Evolutionary conservation across 2,329 filamentous ascomycete species (phyloP), one percentile per base, ranked within the genome.

Genomic region (Calonectria hawksworthii): DNA sequence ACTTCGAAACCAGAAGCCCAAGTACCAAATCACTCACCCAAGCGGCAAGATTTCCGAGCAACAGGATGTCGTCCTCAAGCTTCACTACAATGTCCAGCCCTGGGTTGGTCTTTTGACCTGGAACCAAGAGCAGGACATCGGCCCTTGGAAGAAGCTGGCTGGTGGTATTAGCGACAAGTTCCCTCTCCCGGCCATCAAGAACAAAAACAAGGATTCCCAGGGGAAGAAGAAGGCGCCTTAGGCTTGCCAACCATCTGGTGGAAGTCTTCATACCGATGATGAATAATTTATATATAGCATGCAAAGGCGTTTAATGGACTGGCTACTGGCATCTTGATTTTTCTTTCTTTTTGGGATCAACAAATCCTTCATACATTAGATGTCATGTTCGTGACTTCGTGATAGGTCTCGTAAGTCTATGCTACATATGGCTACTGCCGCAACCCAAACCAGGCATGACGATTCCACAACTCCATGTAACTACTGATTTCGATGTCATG

Each of bases 51-150:
- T 99, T 78, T 94, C 95, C 59, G 90, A 94, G 82, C 89, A 92
- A 64, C 88, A 90, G 66, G 93, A 97, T 83, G 95, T 96, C 72
- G 93, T 92, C 36, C 88, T 99, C 76, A 92, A 93, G 81, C 88
- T 99, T 68, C 94, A 97, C 83, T 99, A 98, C 92, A 99, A 99
- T 86, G 94, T 99, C 74, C 97, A 99, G 89, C 97, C 97, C 38
- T 99, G 96, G 95, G 95, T 99, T 14, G 97, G 97, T 18, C 86
- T 94, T 68, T 86, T 99, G 84, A 94, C 94, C 52, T 99, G 97
- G 97, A 93, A 94, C 82, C 88, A 92, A 76, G 85, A 88, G 76
- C 79, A 83, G 52, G 88, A 91, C 77, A 85, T 91, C 71, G 91
- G 91, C 13, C 84, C 87, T 65, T 96, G 94, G 94, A 90, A 92